Percentiles rank a stretch among this genome's conserved stretches.
Evolutionary conservation across 768 basidiomycete genomes (phyloP).

Genomic region (Hygrocybe coccinea): DNA sequence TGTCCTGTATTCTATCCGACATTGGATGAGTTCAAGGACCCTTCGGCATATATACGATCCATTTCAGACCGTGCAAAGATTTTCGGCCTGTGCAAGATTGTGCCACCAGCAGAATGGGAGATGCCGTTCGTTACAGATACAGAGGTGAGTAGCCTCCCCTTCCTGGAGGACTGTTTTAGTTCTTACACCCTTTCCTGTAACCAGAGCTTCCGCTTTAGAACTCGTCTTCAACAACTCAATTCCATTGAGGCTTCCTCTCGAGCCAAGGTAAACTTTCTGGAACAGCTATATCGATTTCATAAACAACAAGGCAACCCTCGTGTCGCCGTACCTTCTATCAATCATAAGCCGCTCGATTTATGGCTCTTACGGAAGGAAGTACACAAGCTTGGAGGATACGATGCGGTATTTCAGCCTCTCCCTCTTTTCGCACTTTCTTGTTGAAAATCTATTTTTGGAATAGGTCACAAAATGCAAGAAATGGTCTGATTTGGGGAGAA

Average conservation of each 20-base stretch:
- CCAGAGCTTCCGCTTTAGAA: slow-evolving; percentile 92
- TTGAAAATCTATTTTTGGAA: slow-evolving; percentile 19
- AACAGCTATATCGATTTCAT: slow-evolving; percentile 95
- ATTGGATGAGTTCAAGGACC: slow-evolving; percentile 87
- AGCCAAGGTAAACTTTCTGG: slow-evolving; percentile 94
- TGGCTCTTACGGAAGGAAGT: slow-evolving; percentile 94
- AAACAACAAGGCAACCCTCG: slow-evolving; percentile 89
- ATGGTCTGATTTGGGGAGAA: slow-evolving; percentile 83
- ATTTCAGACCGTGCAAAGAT: slow-evolving; percentile 65
- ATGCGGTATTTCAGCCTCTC: slow-evolving; percentile 52
- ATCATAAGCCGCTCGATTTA: slow-evolving; percentile 87
- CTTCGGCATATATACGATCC: slow-evolving; percentile 86
- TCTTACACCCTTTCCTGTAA: slow-evolving; percentile 14
- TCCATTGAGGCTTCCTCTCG: slow-evolving; percentile 96
- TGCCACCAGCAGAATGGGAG: slow-evolving; percentile 89
- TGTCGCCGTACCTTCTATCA: slow-evolving; percentile 90
- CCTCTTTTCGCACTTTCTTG: slow-evolving; percentile 11
- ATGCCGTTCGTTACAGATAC: slow-evolving; percentile 96
- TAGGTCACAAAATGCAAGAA: slow-evolving; percentile 81
- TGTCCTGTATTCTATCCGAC: slow-evolving; percentile 89
- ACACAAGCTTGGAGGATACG: slow-evolving; percentile 80
- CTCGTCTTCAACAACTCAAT: slow-evolving; percentile 89
- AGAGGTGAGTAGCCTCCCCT: slow-evolving; percentile 54
- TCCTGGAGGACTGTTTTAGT: slow-evolving; percentile 33
- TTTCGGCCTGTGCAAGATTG: slow-evolving; percentile 93